A percentile compares a stretch with the other conserved stretches of the same genome.
phyloP scores from a whole-genome alignment of 768 basidiomycete species.

The Suillus occidentalis region DNA sequence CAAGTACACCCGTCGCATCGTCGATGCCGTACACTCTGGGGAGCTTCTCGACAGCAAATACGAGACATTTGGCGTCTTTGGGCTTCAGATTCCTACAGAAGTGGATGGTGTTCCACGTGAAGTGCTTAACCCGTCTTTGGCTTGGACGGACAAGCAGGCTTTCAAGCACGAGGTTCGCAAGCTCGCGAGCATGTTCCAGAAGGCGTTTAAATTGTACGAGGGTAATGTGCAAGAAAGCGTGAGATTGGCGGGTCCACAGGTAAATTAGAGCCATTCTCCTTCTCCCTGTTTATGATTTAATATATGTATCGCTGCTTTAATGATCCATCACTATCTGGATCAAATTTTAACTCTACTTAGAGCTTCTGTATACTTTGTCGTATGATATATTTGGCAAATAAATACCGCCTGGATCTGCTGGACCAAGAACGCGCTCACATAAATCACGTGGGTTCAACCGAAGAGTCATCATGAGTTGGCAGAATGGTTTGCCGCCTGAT shows the following conservation, averaged over 20 bases:
- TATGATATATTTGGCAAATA: not conserved
- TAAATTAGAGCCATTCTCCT: slow-evolving; percentile 17
- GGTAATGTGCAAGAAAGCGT: slow-evolving; percentile 81
- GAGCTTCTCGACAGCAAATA: slow-evolving; percentile 84
- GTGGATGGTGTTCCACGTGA: slow-evolving; percentile 89
- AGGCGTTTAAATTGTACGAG: slow-evolving; percentile 92
- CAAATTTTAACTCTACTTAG: not conserved
- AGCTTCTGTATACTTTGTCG: not conserved
- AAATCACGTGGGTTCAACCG: not conserved
- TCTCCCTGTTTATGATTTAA: not conserved
- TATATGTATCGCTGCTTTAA: not conserved
- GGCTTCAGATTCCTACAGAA: slow-evolving; percentile 77
- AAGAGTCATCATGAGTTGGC: not conserved
- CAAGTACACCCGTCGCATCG: slow-evolving; percentile 92
- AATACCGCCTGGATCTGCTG: too few species aligned
- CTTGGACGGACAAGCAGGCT: slow-evolving; percentile 87
- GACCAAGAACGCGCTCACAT: too few species aligned
- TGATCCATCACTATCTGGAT: not conserved
- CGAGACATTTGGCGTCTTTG: slow-evolving; percentile 83
- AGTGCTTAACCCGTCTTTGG: slow-evolving; percentile 82
- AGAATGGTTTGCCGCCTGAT: too few species aligned
- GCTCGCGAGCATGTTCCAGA: slow-evolving; percentile 90
- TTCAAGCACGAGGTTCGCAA: slow-evolving; percentile 88
- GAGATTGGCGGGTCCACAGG: slow-evolving; percentile 71
- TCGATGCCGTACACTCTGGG: slow-evolving; percentile 96